Evolutionary conservation across 2,329 filamentous ascomycete genomes (phyloP).

Genomic region (Chaetomiaceae sp.): DNA sequence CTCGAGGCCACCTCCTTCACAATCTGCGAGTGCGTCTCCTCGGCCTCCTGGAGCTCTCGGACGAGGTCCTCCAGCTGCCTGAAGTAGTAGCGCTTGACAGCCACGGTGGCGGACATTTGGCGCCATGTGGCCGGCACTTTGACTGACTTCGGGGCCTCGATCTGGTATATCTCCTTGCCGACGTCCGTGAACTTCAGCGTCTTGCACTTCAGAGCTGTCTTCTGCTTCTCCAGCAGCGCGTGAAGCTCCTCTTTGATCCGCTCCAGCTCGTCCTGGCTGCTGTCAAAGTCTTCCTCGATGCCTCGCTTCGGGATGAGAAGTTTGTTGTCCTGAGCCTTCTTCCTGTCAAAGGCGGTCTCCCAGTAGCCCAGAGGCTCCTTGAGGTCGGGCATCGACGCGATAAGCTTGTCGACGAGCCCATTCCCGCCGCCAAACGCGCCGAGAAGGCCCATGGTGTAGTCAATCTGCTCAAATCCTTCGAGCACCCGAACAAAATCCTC

Average conservation of each 20-base stretch:
- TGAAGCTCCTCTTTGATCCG: constrained; percentile 68
- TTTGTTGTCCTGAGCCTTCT: constrained; percentile 70
- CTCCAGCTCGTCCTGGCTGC: constrained; percentile 70
- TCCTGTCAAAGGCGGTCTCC: constrained; percentile 86
- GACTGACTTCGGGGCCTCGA: constrained; percentile 78
- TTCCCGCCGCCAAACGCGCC: constrained; percentile 67
- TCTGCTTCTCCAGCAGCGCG: constrained; percentile 62
- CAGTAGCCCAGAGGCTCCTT: constrained; percentile 69
- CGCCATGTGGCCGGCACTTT: constrained; percentile 88
- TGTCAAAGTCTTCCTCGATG: constrained; percentile 87
- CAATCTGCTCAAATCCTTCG: constrained; percentile 96
- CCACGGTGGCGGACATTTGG: constrained; percentile 90
- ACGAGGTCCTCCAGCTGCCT: constrained; percentile 75
- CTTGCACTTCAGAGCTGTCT: constrained; percentile 67
- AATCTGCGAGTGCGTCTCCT: constrained; percentile 88
- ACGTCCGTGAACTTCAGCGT: constrained; percentile 73
- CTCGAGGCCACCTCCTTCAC: constrained; percentile 77
- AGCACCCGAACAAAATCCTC: constrained; percentile 91
- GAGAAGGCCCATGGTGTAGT: constrained; percentile 83
- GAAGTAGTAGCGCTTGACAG: constrained; percentile 92
- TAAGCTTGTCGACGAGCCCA: constrained; percentile 76
- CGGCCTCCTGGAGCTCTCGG: constrained; percentile 82
- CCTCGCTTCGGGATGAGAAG: constrained; percentile 79
- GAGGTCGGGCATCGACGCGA: constrained; percentile 81
- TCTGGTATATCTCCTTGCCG: constrained; percentile 94